Evolutionary conservation across 2,329 filamentous ascomycete species (phyloP).

Genomic region (Capronia epimyces): DNA sequence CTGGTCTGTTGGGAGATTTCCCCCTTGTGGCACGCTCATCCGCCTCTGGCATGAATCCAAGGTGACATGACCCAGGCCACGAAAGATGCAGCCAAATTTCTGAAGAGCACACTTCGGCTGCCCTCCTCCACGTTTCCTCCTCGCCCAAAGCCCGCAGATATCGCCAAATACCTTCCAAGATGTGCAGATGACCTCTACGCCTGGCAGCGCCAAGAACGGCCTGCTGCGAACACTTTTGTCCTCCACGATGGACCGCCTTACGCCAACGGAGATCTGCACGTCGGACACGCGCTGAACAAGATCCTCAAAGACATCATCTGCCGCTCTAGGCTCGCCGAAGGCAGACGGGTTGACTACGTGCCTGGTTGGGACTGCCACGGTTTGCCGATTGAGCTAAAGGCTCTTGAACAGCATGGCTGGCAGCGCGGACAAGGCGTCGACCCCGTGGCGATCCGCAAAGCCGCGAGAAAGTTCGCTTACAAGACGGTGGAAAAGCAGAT

Average conservation of each 20-base stretch:
- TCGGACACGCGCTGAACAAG: constrained; percentile 95
- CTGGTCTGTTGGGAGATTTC: not conserved
- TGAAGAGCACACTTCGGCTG: constrained; percentile 69
- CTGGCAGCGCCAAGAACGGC: constrained; percentile 64
- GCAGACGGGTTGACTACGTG: constrained; percentile 70
- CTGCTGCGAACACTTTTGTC: constrained; percentile 57
- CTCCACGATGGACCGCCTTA: constrained; percentile 96
- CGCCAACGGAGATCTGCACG: constrained; percentile 85
- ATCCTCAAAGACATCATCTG: constrained; percentile 92
- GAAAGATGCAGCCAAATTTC: constrained; percentile 48
- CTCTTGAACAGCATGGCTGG: constrained; percentile 56
- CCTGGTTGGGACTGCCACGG: constrained; percentile 99
- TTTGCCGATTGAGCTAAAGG: constrained; percentile 93
- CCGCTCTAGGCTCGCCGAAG: constrained; percentile 72
- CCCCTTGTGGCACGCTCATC: no score
- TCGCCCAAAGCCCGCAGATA: constrained; percentile 43
- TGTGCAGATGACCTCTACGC: constrained; percentile 83
- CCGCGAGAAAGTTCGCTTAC: constrained; percentile 51
- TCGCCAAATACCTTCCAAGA: constrained; percentile 59
- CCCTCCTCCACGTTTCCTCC: constrained; percentile 67
- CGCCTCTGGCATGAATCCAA: constrained; percentile 3
- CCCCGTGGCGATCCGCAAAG: constrained; percentile 48
- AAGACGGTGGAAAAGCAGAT: constrained; percentile 56
- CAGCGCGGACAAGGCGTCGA: constrained; percentile 38
- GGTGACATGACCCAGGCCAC: constrained; percentile 29